Base-by-base conservation (phyloP, 805 yeast genomes). In the Candida nanaspora region DNA sequence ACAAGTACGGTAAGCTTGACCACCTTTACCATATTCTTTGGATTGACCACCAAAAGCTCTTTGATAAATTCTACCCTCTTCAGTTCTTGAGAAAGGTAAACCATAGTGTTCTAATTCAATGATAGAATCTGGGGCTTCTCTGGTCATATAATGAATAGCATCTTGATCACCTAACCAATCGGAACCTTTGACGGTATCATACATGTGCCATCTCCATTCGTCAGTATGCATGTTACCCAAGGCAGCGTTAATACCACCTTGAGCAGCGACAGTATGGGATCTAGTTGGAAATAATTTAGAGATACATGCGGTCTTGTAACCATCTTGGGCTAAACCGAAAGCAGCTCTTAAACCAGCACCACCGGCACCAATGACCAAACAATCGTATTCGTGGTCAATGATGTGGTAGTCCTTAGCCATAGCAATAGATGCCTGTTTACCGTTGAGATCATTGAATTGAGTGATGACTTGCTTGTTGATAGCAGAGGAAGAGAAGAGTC, bases 131-230 rank as follows among this genome's bases (percentile, higher is more conserved):
- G 98, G 96, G 22, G 98, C 98, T 70, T 91, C 98, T 64, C 88
- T 81, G 43, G 98, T 91, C 98, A 91, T 91, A 71, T 91, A 91
- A 70, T 91, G 98, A 62, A 93, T 91, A 41, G 98, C 96, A 62
- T 91, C 98, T 72, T 91, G 98, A 69, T 91, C 98, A 60, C 98
- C 98, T 48, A 91, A 79, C 98, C 98, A 91, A 70, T 91, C 98
- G 9, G 97, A 88, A 49, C 98, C 98, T 71, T 91, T 91, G 55
- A 91, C 98, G 56, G 98, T 91, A 63, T 91, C 98, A 69, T 93
- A 91, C 97, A 91, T 89, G 68, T 91, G 98, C 97, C 98, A 93
- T 67, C 86, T 95, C 98, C 98, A 91, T 72, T 89, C 89, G 66
- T 91, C 98, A 53, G 78, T 74, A 72, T 93, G 98, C 96, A 91